Base-by-base conservation (phyloP, 441 rosid species). In the Syzygium malaccense region DNA sequence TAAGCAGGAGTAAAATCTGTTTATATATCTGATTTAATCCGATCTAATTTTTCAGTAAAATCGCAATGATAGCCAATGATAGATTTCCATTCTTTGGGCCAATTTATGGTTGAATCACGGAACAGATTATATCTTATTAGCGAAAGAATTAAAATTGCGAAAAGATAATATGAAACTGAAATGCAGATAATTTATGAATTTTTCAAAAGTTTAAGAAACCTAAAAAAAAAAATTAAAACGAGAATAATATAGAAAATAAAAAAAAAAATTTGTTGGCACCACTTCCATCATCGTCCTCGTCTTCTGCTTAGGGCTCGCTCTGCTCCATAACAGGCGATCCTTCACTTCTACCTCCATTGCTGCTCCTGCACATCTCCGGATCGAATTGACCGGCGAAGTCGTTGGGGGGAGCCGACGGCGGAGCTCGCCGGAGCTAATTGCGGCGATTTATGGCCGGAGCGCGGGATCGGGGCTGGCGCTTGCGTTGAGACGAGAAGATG, bases 401-500 rank as follows among this genome's bases (percentile, higher is more conserved):
- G 28, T 25, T 45, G 13, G 9, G 79, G 78, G 14, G 25, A 18
- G 9, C 5, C 9, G 28, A 26, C 23, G 80, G 26, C 49, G 17
- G 17, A 37, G 37, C 80, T 75, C 83, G n/a, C 51, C 15, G 83
- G 83, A 75, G n/a, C n/a, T 41, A 25, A 75, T 41, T 4, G 51
- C 6, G 25, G 28, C 28, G 83, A 26, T 45, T 45, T 1, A 7
- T 6, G 51, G n/a, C 83, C 53, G n/a, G 6, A 17, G 48, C 51
- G 53, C 51, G 0, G 83, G 13, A 28, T 26, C 23, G 83, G 25
- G 23, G n/a, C 83, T 14, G 13, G 45, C 18, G n/a, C n/a, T 37
- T 28, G 51, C 83, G 14, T 75, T 45, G 83, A 25, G 83, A 41
- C 25, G 80, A 55, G 89, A 88, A 86, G 90, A 89, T 89, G 90